Percentiles rank a stretch among this genome's conserved stretches.
Evolutionary conservation across 768 basidiomycete genomes (phyloP).

Genomic region (Russula vinacea): DNA sequence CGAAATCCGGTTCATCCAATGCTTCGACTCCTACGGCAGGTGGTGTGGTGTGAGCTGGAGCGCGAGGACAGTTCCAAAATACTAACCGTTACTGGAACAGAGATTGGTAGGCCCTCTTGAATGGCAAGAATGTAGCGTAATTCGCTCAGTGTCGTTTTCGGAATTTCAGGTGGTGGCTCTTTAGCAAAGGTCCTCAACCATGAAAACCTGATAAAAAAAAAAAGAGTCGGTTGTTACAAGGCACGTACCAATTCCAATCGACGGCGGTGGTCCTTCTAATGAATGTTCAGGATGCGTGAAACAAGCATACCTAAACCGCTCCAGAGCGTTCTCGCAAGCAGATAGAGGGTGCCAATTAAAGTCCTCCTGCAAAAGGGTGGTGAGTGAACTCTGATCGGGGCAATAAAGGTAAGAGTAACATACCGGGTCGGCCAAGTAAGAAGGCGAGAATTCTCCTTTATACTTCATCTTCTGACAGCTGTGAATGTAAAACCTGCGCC

Average conservation of each 20-base stretch:
- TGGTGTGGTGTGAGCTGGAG: neutral
- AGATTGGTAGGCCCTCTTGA: neutral
- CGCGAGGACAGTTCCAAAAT: neutral
- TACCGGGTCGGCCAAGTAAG: slow-evolving; percentile 84
- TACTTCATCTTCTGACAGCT: slow-evolving; percentile 94
- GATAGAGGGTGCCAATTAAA: slow-evolving; percentile 73
- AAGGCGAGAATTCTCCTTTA: slow-evolving; percentile 90
- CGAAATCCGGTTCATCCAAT: slow-evolving; percentile 28
- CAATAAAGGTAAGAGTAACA: slow-evolving; percentile 27
- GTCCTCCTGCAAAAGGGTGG: slow-evolving; percentile 53
- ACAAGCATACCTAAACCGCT: slow-evolving; percentile 62
- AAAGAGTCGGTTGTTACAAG: neutral
- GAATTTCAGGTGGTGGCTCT: slow-evolving; percentile 22
- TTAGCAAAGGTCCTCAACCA: neutral
- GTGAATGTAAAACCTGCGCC: slow-evolving; percentile 82
- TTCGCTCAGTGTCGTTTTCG: neutral
- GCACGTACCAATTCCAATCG: slow-evolving; percentile 7
- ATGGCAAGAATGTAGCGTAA: slow-evolving; percentile 7
- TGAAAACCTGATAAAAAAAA: too few species aligned
- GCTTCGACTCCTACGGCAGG: slow-evolving; percentile 14
- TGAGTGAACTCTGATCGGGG: neutral
- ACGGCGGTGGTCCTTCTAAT: slow-evolving; percentile 27
- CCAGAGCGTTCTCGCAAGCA: slow-evolving; percentile 56
- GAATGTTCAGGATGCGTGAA: slow-evolving; percentile 66
- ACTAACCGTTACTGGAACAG: slow-evolving; percentile 20